phyloP scores from a whole-genome alignment of 176 grass and related monocot species.

The Aegilops longissima region DNA sequence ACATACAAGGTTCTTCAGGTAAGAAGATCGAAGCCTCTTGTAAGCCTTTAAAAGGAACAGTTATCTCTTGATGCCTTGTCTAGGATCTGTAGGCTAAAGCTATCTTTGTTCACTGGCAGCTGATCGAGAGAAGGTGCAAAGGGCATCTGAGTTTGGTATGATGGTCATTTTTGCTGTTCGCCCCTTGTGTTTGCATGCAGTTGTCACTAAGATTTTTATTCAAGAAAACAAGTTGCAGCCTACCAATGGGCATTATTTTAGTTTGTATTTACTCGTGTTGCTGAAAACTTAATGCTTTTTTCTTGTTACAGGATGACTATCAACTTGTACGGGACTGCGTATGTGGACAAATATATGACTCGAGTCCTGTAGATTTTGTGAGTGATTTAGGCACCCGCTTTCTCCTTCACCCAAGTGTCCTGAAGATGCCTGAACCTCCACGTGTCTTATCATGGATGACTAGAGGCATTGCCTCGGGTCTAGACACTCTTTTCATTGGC shows the following conservation, averaged over 20 bases:
- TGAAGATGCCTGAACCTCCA: conserved; percentile 80
- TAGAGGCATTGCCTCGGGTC: conserved; percentile 61
- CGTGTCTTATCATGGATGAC: conserved; percentile 81
- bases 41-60: neutral
- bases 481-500: conserved; percentile 80
- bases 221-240: neutral
- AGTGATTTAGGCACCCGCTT: conserved; percentile 90
- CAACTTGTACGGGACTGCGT: conserved; percentile 75
- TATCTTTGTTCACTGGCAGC: conserved; percentile 43
- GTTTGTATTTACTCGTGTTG: conserved; percentile 1
- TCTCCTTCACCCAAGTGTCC: conserved; percentile 84
- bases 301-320: conserved; percentile 69
- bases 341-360: conserved; percentile 92
- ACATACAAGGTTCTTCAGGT: conserved; percentile 98
- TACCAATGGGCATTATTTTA: neutral
- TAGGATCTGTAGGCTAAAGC: conserved; percentile 2
- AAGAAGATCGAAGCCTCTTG: neutral
- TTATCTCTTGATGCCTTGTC: conserved; percentile 15
- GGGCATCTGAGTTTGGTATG: conserved; percentile 68
- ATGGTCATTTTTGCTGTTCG: neutral
- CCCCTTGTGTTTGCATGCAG: neutral
- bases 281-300: conserved; percentile 5
- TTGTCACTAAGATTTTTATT: neutral
- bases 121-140: conserved; percentile 67
- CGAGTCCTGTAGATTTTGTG: conserved; percentile 89